phyloP scores from a whole-genome alignment of 768 basidiomycete species.

The Tubosaeta sp. region DNA sequence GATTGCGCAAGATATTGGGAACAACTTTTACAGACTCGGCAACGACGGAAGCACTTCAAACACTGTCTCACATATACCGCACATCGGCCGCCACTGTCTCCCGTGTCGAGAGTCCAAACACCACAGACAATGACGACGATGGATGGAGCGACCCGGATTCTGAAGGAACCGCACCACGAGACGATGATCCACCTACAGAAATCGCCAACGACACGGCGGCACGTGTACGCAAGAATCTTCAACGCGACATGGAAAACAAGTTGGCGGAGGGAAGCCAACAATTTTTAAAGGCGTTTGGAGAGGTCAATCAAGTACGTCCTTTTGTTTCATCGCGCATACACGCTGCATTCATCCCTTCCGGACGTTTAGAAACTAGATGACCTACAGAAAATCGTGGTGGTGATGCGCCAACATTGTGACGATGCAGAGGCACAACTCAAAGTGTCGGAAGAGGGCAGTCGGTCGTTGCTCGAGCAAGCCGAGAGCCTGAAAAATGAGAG shows the following conservation, averaged over 20 bases:
- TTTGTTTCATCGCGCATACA: not conserved
- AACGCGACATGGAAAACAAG: conserved; percentile 80
- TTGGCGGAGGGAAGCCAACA: conserved; percentile 76
- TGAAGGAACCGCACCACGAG: conserved; percentile 5
- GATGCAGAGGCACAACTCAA: conserved; percentile 75
- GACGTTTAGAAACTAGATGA: conserved; percentile 71
- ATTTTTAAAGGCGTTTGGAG: conserved; percentile 80
- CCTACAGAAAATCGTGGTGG: conserved; percentile 68
- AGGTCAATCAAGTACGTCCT: conserved; percentile 79
- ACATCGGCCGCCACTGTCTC: conserved; percentile 1
- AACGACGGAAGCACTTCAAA: conserved; percentile 75
- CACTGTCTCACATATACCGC: conserved; percentile 77
- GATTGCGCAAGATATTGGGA: conserved; percentile 88
- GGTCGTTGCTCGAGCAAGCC: conserved; percentile 76
- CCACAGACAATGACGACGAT: conserved; percentile 34
- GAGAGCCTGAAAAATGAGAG: conserved; percentile 70
- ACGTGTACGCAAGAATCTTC: conserved; percentile 71
- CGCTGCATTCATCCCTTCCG: not conserved
- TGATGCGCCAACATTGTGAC: conserved; percentile 81
- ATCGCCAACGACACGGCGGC: conserved; percentile 62
- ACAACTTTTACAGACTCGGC: conserved; percentile 74
- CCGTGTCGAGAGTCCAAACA: not conserved
- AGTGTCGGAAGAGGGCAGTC: conserved; percentile 73
- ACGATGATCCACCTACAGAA: conserved; percentile 20
- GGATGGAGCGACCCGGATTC: conserved; percentile 23